These are phyloP conservation scores for Arabidopsis suecica DNA, from an alignment of 345 rosid genomes.

Conservation along the genomic window DNA sequence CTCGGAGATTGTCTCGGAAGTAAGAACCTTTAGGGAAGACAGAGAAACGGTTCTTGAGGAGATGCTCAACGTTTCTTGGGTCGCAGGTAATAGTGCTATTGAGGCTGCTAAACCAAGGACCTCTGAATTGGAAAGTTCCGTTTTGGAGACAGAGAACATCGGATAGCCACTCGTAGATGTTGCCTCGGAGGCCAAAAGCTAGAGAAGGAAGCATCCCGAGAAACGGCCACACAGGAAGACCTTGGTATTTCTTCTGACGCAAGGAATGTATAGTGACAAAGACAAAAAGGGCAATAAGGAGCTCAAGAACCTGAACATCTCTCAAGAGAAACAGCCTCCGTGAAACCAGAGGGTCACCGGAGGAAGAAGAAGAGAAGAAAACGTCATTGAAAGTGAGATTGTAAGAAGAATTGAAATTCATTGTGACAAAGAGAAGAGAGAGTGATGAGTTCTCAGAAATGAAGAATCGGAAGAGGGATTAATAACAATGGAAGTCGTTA, in stretches of 20 bases:
- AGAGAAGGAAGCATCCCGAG: conserved; percentile 95
- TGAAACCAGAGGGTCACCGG: conserved; percentile 57
- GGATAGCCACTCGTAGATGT: conserved; percentile 81
- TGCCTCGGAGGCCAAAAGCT: conserved; percentile 47
- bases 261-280: conserved; percentile 60
- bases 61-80: conserved; percentile 86
- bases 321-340: conserved; percentile 52
- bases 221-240: conserved; percentile 84
- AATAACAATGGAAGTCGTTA: conserved; percentile 33
- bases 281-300: conserved; percentile 60
- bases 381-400: conserved; percentile 60
- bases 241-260: conserved; percentile 66
- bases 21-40: conserved; percentile 86
- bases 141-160: conserved; percentile 59
- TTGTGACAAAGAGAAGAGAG: conserved; percentile 31
- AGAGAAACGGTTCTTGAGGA: conserved; percentile 82
- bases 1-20: conserved; percentile 69
- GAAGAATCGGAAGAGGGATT: conserved; percentile 42
- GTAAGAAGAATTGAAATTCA: conserved; percentile 51
- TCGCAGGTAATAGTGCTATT: conserved; percentile 78
- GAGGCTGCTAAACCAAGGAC: conserved; percentile 85
- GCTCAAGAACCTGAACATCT: conserved; percentile 66
- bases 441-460: conserved; percentile 36
- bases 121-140: conserved; percentile 79
- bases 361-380: conserved; percentile 58